Percentiles rank a stretch among this genome's conserved stretches.
These are phyloP conservation scores for Flaveria bidentis DNA, from an alignment of 129 eudicot genomes.

Conservation along the genomic window DNA sequence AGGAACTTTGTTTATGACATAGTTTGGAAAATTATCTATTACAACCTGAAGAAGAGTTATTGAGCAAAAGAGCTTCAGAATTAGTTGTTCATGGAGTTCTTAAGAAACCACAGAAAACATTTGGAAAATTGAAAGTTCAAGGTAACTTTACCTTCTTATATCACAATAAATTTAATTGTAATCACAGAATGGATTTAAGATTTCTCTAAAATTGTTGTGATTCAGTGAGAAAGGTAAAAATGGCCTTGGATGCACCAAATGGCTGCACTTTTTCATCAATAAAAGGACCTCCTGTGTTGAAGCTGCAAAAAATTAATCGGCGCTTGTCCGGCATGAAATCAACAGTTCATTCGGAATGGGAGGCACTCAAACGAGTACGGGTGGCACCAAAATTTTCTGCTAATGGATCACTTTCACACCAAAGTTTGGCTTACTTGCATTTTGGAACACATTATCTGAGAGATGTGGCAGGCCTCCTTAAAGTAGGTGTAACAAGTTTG, in stretches of 20 bases:
- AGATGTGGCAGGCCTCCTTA: slow-evolving; percentile 64
- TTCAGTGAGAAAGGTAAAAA: slow-evolving; percentile 78
- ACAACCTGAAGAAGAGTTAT: slow-evolving; percentile 77
- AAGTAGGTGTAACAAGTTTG: slow-evolving; percentile 54
- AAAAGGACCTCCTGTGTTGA: slow-evolving; percentile 48
- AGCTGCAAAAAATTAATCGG: slow-evolving; percentile 47
- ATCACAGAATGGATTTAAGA: not conserved
- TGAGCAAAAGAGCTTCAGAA: slow-evolving; percentile 53
- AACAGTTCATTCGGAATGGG: slow-evolving; percentile 56
- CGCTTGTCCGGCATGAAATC: slow-evolving; percentile 52
- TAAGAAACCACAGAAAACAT: slow-evolving; percentile 60
- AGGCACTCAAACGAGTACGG: slow-evolving; percentile 53
- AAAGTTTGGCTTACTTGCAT: slow-evolving; percentile 66
- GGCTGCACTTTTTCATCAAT: slow-evolving; percentile 63
- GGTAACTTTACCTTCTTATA: slow-evolving; percentile 43
- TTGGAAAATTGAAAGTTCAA: slow-evolving; percentile 78
- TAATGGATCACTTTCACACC: slow-evolving; percentile 53
- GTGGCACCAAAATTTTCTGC: slow-evolving; percentile 47
- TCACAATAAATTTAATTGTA: not conserved
- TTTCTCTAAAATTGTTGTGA: slow-evolving; percentile 7
- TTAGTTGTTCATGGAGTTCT: slow-evolving; percentile 54
- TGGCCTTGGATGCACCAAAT: slow-evolving; percentile 61
- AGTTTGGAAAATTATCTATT: slow-evolving; percentile 63
- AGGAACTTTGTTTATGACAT: slow-evolving; percentile 4
- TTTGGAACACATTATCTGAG: slow-evolving; percentile 67